Evolutionary conservation across 2,329 filamentous ascomycete genomes (phyloP), one percentile per base, ranked within the genome.

Genomic region (Exophiala lecanii-corni): DNA sequence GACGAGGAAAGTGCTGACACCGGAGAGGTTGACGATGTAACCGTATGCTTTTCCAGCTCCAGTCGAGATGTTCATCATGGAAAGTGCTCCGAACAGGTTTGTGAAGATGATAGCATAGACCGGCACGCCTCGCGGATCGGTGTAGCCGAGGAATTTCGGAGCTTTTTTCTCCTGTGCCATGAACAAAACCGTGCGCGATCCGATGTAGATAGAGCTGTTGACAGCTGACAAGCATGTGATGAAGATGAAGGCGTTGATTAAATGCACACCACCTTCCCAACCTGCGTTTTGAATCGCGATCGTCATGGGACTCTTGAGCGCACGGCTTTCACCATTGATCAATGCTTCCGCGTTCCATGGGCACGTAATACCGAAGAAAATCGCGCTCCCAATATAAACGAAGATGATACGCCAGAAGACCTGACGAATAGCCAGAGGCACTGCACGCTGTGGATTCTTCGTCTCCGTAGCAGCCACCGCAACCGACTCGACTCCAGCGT

Each of bases 181-280:
- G 66, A 80, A 88, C 0, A 89, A 66, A 1, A 91, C 65, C 0
- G 84, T 89, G 16, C 86, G 77, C 2, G 82, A 43, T n/a, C 43
- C 47, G 53, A 89, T 86, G 61, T 89, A 89, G 49, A 89, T 83
- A 6, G 81, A 84, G 39, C 78, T 81, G 64, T 89, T 89, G 54
- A 83, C 76, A 13, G 84, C 82, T 1, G 75, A 81, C 26, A 87
- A 69, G 42, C 84, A 84, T 9, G 84, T 86, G 6, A 86, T 68
- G 38, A 89, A 74, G 55, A 87, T 86, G 57, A 87, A 82, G 28
- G 80, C 82, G 53, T 89, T 89, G 67, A 89, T 84, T 1, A 89
- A 73, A 58, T 89, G 79, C 1, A 84, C 82, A 41, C 82, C 85
- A 18, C 76, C 78, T 41, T 82, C 63, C 76, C 82, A 89, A 1